These are phyloP conservation scores for Pythium apleroticum DNA, from an alignment of 352 stramenopile genomes.

Conservation along the genomic window DNA sequence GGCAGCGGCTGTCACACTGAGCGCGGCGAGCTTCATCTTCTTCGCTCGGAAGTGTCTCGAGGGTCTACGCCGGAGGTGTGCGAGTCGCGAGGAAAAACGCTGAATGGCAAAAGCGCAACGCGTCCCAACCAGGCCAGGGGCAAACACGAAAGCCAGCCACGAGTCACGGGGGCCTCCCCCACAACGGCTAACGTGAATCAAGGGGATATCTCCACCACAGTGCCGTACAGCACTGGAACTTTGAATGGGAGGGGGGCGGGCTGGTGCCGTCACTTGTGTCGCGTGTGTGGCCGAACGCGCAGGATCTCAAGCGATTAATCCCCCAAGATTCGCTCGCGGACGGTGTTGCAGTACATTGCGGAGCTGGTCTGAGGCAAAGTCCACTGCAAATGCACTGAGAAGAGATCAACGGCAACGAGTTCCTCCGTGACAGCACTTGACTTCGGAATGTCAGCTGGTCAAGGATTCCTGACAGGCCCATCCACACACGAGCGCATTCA, in stretches of 20 bases:
- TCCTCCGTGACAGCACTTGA: background rate
- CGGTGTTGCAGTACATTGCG: background rate
- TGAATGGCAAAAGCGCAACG: background rate
- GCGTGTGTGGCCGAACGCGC: background rate
- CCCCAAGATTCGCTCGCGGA: background rate
- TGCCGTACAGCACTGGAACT: background rate
- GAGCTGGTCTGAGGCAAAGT: background rate
- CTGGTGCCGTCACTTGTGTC: background rate
- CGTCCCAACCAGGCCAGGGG: background rate
- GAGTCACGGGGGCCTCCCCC: background rate
- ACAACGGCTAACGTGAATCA: no score
- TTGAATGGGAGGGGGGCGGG: no score
- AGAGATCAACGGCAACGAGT: background rate
- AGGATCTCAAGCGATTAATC: background rate
- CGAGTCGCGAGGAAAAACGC: slow-evolving; percentile 13
- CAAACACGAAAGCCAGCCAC: background rate
- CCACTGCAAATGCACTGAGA: background rate
- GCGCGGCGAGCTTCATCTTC: slow-evolving; percentile 6
- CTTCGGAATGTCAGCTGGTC: background rate
- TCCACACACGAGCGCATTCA: background rate
- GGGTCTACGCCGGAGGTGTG: background rate
- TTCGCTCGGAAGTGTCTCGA: background rate
- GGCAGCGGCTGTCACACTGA: slow-evolving; percentile 9
- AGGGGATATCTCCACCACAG: no score
- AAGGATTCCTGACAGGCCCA: background rate